phyloP scores from a whole-genome alignment of 805 yeast genomes.

The Kazachstania martiniae region DNA sequence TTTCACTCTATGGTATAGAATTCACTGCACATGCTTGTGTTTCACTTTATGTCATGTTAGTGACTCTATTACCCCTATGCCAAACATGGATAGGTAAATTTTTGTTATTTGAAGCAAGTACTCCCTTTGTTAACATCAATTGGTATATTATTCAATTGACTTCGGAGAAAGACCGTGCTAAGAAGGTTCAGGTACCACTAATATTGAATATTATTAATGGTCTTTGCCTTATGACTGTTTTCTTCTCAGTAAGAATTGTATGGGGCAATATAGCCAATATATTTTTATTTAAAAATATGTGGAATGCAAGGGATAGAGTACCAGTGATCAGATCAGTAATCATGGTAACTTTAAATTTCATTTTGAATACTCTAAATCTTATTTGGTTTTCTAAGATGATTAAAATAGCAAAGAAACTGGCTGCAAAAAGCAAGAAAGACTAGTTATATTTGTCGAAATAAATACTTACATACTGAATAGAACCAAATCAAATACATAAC shows the following conservation, averaged over 20 bases:
- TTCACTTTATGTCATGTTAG: constrained; percentile 61
- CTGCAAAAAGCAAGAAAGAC: background rate
- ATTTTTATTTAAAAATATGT: constrained; percentile 39
- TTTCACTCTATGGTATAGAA: constrained; percentile 64
- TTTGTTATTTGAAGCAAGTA: constrained; percentile 74
- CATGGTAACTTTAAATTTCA: constrained; percentile 45
- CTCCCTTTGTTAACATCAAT: constrained; percentile 90
- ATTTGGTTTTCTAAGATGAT: constrained; percentile 89
- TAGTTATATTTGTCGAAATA: too few relatives aligned
- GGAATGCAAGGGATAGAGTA: constrained; percentile 32
- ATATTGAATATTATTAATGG: constrained; percentile 58
- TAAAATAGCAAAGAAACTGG: constrained; percentile 51
- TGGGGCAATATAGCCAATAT: constrained; percentile 80
- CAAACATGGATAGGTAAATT: constrained; percentile 77
- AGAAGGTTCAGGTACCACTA: constrained; percentile 33
- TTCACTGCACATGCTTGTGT: constrained; percentile 78
- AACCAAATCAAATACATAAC: too few relatives aligned
- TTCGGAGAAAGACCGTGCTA: constrained; percentile 32
- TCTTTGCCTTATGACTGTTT: constrained; percentile 49
- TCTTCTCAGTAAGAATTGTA: constrained; percentile 66
- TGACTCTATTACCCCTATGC: constrained; percentile 61
- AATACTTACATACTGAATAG: too few relatives aligned
- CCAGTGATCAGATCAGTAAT: constrained; percentile 39
- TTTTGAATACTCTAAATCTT: constrained; percentile 59
- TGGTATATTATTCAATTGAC: constrained; percentile 85